Evolutionary conservation across 1,139 yeast species (phyloP).

Genomic region (Lodderomyces parapsilosis): DNA sequence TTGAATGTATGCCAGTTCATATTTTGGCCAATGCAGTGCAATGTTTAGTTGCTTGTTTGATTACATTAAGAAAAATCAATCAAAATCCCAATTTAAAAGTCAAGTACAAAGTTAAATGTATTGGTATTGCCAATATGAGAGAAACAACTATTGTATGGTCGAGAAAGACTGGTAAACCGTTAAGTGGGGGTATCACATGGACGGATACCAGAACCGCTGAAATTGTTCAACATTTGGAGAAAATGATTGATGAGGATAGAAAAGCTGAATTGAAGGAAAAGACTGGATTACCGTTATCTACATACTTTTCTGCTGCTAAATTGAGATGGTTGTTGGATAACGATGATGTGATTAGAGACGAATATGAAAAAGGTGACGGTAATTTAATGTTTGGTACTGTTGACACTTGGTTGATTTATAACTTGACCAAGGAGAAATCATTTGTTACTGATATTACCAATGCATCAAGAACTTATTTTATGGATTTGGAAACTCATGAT

Average conservation of each 20-base stretch:
- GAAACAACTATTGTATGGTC: constrained; percentile 95
- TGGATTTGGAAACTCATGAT: constrained; percentile 74
- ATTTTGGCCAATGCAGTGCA: constrained; percentile 80
- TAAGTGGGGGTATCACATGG: constrained; percentile 92
- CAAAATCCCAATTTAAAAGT: constrained; percentile 48
- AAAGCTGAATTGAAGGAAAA: constrained; percentile 59
- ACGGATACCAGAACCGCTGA: constrained; percentile 86
- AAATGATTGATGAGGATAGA: constrained; percentile 56
- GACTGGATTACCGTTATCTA: constrained; percentile 86
- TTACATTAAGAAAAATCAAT: constrained; percentile 57
- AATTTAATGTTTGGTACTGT: constrained; percentile 89
- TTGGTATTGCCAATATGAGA: constrained; percentile 94
- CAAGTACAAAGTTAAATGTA: constrained; percentile 57
- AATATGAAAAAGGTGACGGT: constrained; percentile 71
- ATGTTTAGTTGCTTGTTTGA: constrained; percentile 66
- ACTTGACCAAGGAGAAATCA: constrained; percentile 69
- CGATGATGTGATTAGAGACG: constrained; percentile 62
- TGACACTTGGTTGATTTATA: constrained; percentile 91
- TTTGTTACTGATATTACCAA: constrained; percentile 88
- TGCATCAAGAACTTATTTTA: constrained; percentile 88
- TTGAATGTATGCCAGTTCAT: constrained; percentile 89
- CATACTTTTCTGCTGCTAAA: constrained; percentile 90
- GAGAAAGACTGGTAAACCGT: constrained; percentile 75
- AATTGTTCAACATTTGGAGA: constrained; percentile 65
- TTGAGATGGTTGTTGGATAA: constrained; percentile 88